Percentiles rank a stretch among this genome's conserved stretches.
phyloP scores from a whole-genome alignment of 2,329 filamentous ascomycete genomes.

The Xylaria hypoxylon region DNA sequence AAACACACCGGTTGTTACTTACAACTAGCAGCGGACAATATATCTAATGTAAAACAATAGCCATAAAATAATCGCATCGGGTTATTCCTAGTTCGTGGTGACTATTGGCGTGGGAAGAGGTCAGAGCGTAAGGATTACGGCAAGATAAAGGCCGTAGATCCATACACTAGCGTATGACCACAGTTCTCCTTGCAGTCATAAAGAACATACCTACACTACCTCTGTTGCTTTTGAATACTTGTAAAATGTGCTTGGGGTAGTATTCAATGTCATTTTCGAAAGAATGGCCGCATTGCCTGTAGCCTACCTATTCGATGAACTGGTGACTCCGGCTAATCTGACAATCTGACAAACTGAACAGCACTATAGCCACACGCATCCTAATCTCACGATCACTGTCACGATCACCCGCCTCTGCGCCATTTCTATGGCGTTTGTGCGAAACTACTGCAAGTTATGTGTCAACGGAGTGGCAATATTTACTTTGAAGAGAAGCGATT shows the following conservation, averaged over 20 bases:
- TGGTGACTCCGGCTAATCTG: not conserved
- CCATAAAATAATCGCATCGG: not conserved
- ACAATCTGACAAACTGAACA: not conserved
- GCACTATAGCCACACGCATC: constrained; percentile 20
- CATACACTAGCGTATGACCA: constrained; percentile 13
- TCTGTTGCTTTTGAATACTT: constrained; percentile 6
- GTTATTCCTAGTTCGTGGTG: not conserved
- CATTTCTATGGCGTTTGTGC: constrained; percentile 23
- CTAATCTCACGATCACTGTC: constrained; percentile 28
- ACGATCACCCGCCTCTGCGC: constrained; percentile 20
- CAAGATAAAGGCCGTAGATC: constrained; percentile 12
- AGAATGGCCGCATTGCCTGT: constrained; percentile 30
- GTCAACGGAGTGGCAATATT: constrained; percentile 10
- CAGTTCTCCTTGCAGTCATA: not conserved
- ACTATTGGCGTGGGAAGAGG: not conserved
- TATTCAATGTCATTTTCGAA: constrained; percentile 26
- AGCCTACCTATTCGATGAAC: constrained; percentile 18
- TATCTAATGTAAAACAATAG: not conserved
- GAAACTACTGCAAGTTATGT: constrained; percentile 33
- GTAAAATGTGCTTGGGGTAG: constrained; percentile 3
- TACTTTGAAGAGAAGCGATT: constrained; percentile 11
- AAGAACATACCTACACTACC: constrained; percentile 1
- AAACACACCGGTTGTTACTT: not conserved
- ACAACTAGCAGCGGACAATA: not conserved
- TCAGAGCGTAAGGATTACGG: constrained; percentile 15